Evolutionary conservation across 2,329 filamentous ascomycete species (phyloP), one percentile per base, ranked within the genome.

Genomic region (Alternaria angustiovoidea): DNA sequence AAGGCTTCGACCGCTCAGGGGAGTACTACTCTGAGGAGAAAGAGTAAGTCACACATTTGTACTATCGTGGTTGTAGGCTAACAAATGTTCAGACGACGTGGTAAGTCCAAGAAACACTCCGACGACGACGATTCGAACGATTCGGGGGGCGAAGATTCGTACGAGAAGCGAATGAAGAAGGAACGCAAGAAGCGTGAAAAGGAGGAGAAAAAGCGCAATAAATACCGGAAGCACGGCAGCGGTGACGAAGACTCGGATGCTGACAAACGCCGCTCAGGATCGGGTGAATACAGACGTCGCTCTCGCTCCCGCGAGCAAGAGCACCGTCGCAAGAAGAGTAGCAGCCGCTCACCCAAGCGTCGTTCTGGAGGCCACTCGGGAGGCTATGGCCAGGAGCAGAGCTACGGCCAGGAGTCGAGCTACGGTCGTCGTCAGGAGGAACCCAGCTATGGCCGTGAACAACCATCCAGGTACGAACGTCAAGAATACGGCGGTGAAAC

Each of bases 11-110:
- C 51, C 65, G 61, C 46, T 71, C 73, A 20, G 81, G 78, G 38
- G 77, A 81, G 34, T 75, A 79, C 47, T 82, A 80, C 69, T 71
- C 79, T 9, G 72, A 77, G 38, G 76, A 82, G 54, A 78, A 78
- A 38, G 79, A 80, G 73, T 79, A 69, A 63, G 74, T 52, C 9
- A 51, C 56, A 16, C 57, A 57, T 28, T 52, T 32, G 24, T 6
- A 8, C 41, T 46, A 8, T 26, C 1, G 7, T 3, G 14, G 28
- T 12, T 28, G 28, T 20, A n/a, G 39, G 12, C 66, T 75, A 59
- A 76, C 48, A 22, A 4, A 1, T 6, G 8, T 12, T 11, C 24
- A 78, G 76, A 65, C 75, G 75, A 57, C 70, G 73, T 30, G 74
- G 75, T 64, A 77, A 75, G 58, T 61, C 75, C 75, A 64, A 79